Evolutionary conservation across 306 rosid genomes (phyloP).

Genomic region (Cyclanthera cordifolia): DNA sequence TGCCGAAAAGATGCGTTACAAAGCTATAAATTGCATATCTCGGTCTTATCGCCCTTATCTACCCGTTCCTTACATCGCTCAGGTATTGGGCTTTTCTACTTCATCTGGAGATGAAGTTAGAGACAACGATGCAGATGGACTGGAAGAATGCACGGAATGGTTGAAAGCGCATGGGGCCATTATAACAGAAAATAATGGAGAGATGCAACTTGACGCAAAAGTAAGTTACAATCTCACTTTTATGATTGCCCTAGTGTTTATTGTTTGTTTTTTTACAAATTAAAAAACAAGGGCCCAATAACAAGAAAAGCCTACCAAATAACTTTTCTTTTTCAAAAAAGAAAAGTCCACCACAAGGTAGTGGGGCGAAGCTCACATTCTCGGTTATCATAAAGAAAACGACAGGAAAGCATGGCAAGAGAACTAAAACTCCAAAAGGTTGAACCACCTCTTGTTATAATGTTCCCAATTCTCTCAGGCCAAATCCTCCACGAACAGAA

Average conservation of each 20-base stretch:
- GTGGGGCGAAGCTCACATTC: not conserved
- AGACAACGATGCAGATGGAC: slow-evolving; percentile 41
- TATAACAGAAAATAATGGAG: slow-evolving; percentile 48
- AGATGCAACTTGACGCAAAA: slow-evolving; percentile 63
- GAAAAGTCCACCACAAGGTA: not conserved
- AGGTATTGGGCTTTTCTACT: slow-evolving; percentile 61
- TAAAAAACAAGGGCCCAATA: not conserved
- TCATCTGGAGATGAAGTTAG: slow-evolving; percentile 29
- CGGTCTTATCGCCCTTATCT: slow-evolving; percentile 88
- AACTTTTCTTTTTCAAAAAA: no score
- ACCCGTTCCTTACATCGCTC: slow-evolving; percentile 70
- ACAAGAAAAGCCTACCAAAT: not conserved
- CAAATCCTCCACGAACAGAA: no score
- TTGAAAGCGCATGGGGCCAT: slow-evolving; percentile 85
- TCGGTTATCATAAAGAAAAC: no score
- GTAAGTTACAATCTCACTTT: slow-evolving; percentile 34
- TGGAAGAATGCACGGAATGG: slow-evolving; percentile 90
- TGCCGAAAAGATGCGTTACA: slow-evolving; percentile 90
- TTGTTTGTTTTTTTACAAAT: not conserved
- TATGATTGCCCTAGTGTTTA: not conserved
- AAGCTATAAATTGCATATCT: slow-evolving; percentile 83
- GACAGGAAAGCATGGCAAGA: no score
- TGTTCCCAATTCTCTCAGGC: no score
- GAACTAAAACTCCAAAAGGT: not conserved
- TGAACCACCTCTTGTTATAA: not conserved